phyloP scores from a whole-genome alignment of 75 land plant genomes.

The Cupressus sempervirens region DNA sequence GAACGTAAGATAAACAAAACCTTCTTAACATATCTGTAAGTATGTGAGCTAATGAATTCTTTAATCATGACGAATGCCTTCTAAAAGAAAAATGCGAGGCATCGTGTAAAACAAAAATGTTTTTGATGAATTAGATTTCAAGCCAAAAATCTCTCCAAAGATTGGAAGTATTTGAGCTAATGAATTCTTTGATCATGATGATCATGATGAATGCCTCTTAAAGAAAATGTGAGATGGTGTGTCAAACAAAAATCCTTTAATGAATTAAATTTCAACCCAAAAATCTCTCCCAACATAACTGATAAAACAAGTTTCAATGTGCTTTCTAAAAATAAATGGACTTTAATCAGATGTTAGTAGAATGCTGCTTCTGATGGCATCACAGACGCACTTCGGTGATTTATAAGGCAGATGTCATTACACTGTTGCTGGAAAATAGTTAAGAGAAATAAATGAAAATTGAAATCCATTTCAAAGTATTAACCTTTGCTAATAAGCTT shows the following conservation, averaged over 20 bases:
- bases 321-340: neutral
- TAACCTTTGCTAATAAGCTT: neutral
- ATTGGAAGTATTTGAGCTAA: neutral
- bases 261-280: neutral
- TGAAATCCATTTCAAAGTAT: neutral
- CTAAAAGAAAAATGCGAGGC: conserved; percentile 22
- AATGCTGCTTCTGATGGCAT: neutral
- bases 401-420: neutral
- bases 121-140: neutral
- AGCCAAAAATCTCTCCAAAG: neutral
- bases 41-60: neutral
- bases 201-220: conserved; percentile 30
- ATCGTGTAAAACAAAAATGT: neutral
- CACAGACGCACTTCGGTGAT: neutral
- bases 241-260: neutral
- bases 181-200: neutral
- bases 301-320: neutral
- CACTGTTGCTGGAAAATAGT: neutral
- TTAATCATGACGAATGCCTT: neutral
- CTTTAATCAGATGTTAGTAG: neutral
- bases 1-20: neutral
- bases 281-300: neutral
- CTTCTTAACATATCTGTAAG: neutral
- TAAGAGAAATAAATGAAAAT: neutral
- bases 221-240: neutral